Percentiles rank a stretch among this genome's conserved stretches.
These are phyloP conservation scores for Stachybotrys echinatus DNA, from an alignment of 2,329 filamentous ascomycete species.

Conservation along the genomic window DNA sequence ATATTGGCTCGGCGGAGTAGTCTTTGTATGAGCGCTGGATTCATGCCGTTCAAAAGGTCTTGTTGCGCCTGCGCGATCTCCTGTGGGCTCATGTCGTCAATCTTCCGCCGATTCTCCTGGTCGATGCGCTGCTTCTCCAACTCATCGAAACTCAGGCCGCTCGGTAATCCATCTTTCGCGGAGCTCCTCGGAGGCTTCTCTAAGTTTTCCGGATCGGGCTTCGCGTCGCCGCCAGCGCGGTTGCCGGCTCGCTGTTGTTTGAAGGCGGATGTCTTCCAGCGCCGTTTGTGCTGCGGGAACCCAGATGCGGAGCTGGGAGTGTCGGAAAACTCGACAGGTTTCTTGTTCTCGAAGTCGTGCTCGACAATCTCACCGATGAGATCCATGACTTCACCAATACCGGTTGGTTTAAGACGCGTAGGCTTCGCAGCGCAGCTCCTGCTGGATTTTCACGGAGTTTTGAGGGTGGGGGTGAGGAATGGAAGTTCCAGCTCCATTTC, in stretches of 20 bases:
- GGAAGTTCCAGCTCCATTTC: neutral
- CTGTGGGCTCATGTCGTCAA: slow-evolving; percentile 72
- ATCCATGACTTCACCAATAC: slow-evolving; percentile 21
- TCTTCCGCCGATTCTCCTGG: slow-evolving; percentile 68
- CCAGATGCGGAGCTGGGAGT: slow-evolving; percentile 50
- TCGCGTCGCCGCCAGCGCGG: neutral
- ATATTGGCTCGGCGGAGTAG: slow-evolving; percentile 73
- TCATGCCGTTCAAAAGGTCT: slow-evolving; percentile 74
- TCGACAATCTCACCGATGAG: slow-evolving; percentile 76
- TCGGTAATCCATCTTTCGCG: neutral
- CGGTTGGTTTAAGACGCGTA: neutral
- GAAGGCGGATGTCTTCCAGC: slow-evolving; percentile 69
- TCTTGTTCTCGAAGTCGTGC: slow-evolving; percentile 54
- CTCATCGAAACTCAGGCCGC: slow-evolving; percentile 26
- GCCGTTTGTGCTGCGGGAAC: slow-evolving; percentile 85
- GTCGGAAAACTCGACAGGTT: slow-evolving; percentile 54
- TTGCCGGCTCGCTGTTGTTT: slow-evolving; percentile 49
- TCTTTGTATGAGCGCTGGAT: slow-evolving; percentile 69
- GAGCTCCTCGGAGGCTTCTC: neutral
- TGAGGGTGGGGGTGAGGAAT: neutral
- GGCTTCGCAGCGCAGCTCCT: neutral
- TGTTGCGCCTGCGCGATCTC: slow-evolving; percentile 77
- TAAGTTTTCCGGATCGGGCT: neutral
- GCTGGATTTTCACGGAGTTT: neutral
- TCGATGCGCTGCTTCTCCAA: slow-evolving; percentile 71